Base-by-base conservation (phyloP, 2,329 filamentous ascomycete species). In the Lachnum nothofagi region DNA sequence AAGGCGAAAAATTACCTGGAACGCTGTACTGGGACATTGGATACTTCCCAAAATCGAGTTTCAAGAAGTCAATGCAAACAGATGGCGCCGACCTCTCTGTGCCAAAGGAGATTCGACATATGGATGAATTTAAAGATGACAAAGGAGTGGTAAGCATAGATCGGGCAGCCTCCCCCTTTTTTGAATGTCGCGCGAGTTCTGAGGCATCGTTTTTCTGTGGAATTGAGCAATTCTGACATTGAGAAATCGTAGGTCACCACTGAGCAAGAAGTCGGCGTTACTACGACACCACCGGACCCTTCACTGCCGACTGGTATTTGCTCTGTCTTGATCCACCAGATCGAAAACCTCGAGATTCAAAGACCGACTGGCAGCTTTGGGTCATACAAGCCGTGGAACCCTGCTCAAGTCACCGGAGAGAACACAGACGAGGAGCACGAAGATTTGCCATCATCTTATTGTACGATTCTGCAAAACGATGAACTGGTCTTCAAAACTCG, bases 11-110 rank as follows among this genome's bases (percentile, higher is more conserved):
- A 6, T 16, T 56, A 12, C 41, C 51, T 14, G 53, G 53, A 12
- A 45, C 45, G 5, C 31, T 56, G 1, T 53, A 53, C 17, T 56
- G 53, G 53, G 53, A 56, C 14, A 56, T 56, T 48, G 53, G 53
- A n/a, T 51, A 53, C 25, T 56, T 56, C 39, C 51, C 53, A 24
- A 38, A 51, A 10, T 42, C 53, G 4, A 40, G 25, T 16, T 56
- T 56, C 44, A 56, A 53, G 20, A 42, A 43, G 2, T 56, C 53
- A 1, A 49, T 56, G 51, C 46, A 42, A 41, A 51, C 51, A 1
- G 45, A 53, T 29, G 53, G 53, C 3, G 47, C 49, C 25, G 48
- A 56, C 29, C 42, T 53, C 14, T 40, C 42, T 17, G 27, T 56
- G 12, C 53, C 53, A 7, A 43, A 50, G 5, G 45, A 47, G 12